Conservation (phyloP, 257 asterid genomes). For the Plantago elongata region DNA sequence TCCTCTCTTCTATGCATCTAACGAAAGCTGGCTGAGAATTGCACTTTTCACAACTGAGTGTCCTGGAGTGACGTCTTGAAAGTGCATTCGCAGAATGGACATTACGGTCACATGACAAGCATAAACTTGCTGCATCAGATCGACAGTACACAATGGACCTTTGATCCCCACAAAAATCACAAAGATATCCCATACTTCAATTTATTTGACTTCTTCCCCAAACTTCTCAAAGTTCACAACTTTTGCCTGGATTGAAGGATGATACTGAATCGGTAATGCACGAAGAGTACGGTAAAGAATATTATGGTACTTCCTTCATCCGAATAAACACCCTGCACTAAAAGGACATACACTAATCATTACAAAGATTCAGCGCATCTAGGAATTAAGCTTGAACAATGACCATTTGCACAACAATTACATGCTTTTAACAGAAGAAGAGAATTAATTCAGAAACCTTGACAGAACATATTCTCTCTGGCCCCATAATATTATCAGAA, state of each 20-base stretch:
- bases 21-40: constrained; percentile 48
- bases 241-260: neutral
- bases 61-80: constrained; percentile 49
- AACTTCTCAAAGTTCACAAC: constrained; percentile 6
- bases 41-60: constrained; percentile 55
- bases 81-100: constrained; percentile 59
- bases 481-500: constrained; percentile 12
- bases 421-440: constrained; percentile 12
- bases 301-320: constrained; percentile 14
- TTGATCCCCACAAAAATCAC: constrained; percentile 57
- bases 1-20: constrained; percentile 40
- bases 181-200: constrained; percentile 39
- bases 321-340: constrained; percentile 24
- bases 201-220: neutral
- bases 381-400: neutral
- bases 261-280: constrained; percentile 1
- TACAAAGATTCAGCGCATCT: no score
- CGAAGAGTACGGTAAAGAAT: constrained; percentile 1
- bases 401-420: constrained; percentile 4
- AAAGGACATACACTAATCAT: neutral
- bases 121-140: constrained; percentile 53
- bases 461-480: constrained; percentile 20
- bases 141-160: constrained; percentile 44
- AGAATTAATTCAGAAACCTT: constrained; percentile 10
- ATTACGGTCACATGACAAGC: constrained; percentile 50